These are phyloP conservation scores for Coniochaeta prunicola DNA, from an alignment of 2,329 filamentous ascomycete species.

Conservation along the genomic window DNA sequence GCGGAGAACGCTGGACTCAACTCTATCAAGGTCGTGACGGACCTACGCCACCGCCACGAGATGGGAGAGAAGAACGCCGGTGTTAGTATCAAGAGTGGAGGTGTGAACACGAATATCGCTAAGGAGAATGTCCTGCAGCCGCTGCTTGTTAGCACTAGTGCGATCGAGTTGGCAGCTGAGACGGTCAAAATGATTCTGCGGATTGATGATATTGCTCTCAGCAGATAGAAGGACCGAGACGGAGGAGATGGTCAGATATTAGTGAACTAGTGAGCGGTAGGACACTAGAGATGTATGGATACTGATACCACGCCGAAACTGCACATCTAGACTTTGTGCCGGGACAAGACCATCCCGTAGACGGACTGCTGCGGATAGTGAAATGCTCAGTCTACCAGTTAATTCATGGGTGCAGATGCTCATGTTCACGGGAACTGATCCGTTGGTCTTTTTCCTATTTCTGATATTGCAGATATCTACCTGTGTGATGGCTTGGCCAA, in stretches of 20 bases:
- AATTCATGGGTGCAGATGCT: neutral
- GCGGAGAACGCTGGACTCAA: constrained; percentile 97
- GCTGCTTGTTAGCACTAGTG: constrained; percentile 91
- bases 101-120: constrained; percentile 93
- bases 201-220: constrained; percentile 61
- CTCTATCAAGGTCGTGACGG: constrained; percentile 97
- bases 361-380: neutral
- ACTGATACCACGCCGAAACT: constrained; percentile 55
- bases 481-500: neutral
- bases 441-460: neutral
- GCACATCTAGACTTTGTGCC: constrained; percentile 63
- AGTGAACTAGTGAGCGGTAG: neutral
- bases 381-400: neutral
- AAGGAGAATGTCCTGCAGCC: constrained; percentile 97
- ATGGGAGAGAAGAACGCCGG: constrained; percentile 93
- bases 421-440: neutral
- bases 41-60: constrained; percentile 88
- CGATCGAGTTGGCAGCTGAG: constrained; percentile 93
- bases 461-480: neutral
- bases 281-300: neutral
- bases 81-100: constrained; percentile 95
- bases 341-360: neutral
- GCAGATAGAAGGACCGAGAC: constrained; percentile 39
- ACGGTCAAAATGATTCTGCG: constrained; percentile 90
- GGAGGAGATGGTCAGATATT: neutral